Percentiles rank a stretch among this genome's conserved stretches.
Evolutionary conservation across 148 eudicot species (phyloP).

Genomic region (Persicaria tinctoria): DNA sequence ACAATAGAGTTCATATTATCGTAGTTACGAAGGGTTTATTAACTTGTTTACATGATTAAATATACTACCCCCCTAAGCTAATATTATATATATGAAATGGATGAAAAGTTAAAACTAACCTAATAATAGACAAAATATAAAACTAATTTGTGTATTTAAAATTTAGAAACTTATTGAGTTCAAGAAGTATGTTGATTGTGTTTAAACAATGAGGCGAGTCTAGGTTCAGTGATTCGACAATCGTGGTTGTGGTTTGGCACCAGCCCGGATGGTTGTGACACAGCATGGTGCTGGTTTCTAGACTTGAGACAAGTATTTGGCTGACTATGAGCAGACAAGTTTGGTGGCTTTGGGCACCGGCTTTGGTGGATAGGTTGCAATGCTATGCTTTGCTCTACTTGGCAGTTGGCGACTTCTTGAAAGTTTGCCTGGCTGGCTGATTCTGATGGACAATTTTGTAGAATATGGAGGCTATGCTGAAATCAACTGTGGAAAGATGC

Average conservation of each 20-base stretch:
- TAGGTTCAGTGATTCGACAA: not conserved
- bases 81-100: too few relatives aligned
- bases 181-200: not conserved
- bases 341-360: not conserved
- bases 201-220: not conserved
- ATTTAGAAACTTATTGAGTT: not conserved
- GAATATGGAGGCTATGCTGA: not conserved
- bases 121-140: too few relatives aligned
- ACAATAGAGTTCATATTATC: too few relatives aligned
- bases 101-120: not conserved
- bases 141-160: not conserved
- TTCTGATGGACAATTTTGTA: not conserved
- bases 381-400: not conserved
- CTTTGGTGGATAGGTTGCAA: not conserved
- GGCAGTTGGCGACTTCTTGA: not conserved
- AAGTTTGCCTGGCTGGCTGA: not conserved
- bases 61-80: not conserved
- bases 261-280: too few relatives aligned
- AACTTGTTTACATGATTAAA: not conserved
- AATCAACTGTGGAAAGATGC: not conserved
- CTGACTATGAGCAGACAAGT: too few relatives aligned
- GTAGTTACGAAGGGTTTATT: too few relatives aligned
- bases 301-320: not conserved
- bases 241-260: not conserved
- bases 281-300: not conserved